Conservation (phyloP, 805 yeast genomes). For the Yarrowia keelungensis region DNA sequence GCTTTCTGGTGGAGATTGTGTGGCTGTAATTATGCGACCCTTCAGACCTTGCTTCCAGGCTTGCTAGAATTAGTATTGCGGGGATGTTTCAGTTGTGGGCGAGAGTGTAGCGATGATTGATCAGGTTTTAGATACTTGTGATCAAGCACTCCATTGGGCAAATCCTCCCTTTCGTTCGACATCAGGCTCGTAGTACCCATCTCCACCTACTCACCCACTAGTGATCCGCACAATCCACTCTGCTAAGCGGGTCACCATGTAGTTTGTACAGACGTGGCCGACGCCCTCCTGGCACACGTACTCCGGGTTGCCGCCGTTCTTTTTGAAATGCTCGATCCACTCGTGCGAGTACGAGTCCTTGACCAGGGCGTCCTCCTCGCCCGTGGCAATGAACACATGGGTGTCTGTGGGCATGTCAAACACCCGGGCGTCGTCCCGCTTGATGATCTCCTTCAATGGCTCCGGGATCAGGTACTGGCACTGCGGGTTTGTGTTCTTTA, state of each 20-base stretch:
- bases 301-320: constrained; percentile 41
- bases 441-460: constrained; percentile 19
- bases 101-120: too few species aligned
- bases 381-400: constrained; percentile 48
- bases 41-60: constrained; percentile 14
- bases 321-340: constrained; percentile 46
- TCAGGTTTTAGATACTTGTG: too few species aligned
- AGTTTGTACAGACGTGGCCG: constrained; percentile 48
- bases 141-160: too few species aligned
- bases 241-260: constrained; percentile 46
- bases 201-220: constrained; percentile 9
- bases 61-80: constrained; percentile 12
- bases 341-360: constrained; percentile 49
- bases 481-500: constrained; percentile 21
- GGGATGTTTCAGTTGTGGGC: background rate
- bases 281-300: constrained; percentile 47
- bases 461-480: constrained; percentile 37
- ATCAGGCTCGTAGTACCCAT: background rate
- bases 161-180: too few species aligned
- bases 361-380: constrained; percentile 51
- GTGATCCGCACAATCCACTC: constrained; percentile 44
- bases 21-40: background rate
- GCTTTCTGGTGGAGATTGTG: background rate
- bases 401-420: constrained; percentile 40
- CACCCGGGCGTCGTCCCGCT: constrained; percentile 37